Conservation (phyloP, 805 yeast genomes). For the Spathaspora gorwiae region DNA sequence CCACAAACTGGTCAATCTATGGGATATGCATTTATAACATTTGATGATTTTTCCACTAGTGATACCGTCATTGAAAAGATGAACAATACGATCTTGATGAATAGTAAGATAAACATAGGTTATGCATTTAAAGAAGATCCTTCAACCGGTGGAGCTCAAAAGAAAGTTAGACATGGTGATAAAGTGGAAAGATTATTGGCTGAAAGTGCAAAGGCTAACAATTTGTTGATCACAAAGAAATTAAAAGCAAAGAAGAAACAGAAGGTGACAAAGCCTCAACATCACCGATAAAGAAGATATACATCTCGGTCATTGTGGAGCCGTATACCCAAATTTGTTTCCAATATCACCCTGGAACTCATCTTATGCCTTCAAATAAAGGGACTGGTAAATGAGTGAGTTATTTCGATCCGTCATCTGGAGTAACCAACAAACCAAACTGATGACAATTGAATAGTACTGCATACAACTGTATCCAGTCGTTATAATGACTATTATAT, state of each 20-base stretch:
- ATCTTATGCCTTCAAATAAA: too few relatives aligned
- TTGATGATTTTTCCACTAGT: constrained; percentile 58
- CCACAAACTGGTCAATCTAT: constrained; percentile 42
- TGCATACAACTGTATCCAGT: too few relatives aligned
- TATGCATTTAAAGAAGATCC: constrained; percentile 70
- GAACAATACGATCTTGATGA: constrained; percentile 67
- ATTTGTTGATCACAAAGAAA: not conserved
- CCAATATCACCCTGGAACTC: too few relatives aligned
- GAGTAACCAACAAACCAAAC: too few relatives aligned
- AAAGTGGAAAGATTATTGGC: constrained; percentile 70
- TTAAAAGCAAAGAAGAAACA: not conserved
- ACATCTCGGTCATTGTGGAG: too few relatives aligned
- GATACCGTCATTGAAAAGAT: constrained; percentile 69
- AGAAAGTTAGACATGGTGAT: constrained; percentile 67
- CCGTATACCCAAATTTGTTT: too few relatives aligned
- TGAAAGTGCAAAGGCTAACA: constrained; percentile 40
- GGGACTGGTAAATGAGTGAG: too few relatives aligned
- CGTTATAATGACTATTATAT: too few relatives aligned
- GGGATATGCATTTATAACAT: constrained; percentile 67
- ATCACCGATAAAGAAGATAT: not conserved
- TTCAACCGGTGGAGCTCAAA: constrained; percentile 26
- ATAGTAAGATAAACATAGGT: constrained; percentile 52
- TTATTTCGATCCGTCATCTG: too few relatives aligned
- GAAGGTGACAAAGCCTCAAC: not conserved
- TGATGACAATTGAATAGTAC: too few relatives aligned